phyloP scores from a whole-genome alignment of 805 yeast genomes.

The Hanseniaspora lachancei region DNA sequence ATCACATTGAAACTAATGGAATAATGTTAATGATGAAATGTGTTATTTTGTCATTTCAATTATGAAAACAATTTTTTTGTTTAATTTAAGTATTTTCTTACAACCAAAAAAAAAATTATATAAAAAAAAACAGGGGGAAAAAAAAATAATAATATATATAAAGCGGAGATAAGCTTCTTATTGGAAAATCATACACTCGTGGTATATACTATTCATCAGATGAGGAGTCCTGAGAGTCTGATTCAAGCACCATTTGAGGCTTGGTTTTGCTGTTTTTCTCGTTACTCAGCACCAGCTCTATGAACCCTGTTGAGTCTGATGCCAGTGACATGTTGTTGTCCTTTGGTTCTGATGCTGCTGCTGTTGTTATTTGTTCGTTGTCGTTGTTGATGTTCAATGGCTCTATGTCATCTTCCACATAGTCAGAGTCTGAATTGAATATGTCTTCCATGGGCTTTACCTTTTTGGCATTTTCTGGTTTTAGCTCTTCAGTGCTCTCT shows the following conservation, averaged over 20 bases:
- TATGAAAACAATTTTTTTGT: background rate
- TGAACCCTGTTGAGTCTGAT: slow-evolving; percentile 7
- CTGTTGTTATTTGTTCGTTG: background rate
- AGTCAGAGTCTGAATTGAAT: slow-evolving; percentile 4
- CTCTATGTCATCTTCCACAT: slow-evolving; percentile 1
- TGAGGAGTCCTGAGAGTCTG: slow-evolving; percentile 11
- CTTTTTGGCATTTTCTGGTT: background rate
- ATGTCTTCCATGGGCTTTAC: slow-evolving; percentile 2
- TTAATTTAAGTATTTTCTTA: background rate
- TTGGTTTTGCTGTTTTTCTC: background rate
- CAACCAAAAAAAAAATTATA: background rate
- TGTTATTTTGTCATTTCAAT: too few relatives aligned
- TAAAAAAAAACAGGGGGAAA: too few relatives aligned
- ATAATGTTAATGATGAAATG: too few relatives aligned
- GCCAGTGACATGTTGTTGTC: background rate
- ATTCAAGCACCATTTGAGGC: slow-evolving; percentile 3
- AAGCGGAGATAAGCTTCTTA: too few relatives aligned
- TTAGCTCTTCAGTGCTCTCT: background rate
- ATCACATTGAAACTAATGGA: too few relatives aligned
- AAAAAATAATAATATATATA: too few relatives aligned
- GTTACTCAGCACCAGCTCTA: slow-evolving; percentile 6
- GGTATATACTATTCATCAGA: background rate
- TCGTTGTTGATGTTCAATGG: background rate
- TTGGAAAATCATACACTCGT: too few relatives aligned
- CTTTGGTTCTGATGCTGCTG: background rate